A percentile compares a stretch with the other conserved stretches of the same genome.
These are phyloP conservation scores for Moricandia moricandioides DNA, from an alignment of 345 rosid genomes.

Conservation along the genomic window DNA sequence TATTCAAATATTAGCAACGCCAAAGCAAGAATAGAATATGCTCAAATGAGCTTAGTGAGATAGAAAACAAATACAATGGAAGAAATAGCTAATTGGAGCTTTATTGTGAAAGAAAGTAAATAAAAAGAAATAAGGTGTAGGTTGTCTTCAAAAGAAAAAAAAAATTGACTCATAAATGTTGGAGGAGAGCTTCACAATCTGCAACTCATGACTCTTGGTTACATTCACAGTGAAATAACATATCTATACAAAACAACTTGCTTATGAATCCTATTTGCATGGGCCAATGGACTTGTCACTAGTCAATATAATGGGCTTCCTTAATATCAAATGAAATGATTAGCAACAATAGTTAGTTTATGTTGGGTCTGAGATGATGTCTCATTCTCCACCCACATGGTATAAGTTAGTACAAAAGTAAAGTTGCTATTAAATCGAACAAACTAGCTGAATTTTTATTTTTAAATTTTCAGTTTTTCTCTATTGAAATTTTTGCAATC, in stretches of 20 bases:
- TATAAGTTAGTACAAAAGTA: not conserved
- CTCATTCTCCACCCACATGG: not conserved
- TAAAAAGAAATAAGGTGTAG: not conserved
- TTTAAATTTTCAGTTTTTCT: no score
- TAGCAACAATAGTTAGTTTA: not conserved
- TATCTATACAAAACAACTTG: no score
- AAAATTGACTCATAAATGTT: no score
- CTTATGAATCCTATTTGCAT: no score
- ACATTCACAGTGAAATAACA: not conserved
- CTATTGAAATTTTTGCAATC: no score
- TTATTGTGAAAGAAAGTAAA: not conserved
- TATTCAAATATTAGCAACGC: not conserved
- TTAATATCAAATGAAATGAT: no score
- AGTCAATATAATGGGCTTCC: not conserved
- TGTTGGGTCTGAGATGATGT: not conserved
- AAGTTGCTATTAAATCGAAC: not conserved
- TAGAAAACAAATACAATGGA: not conserved
- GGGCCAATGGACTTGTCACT: not conserved
- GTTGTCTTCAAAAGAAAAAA: not conserved
- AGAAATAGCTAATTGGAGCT: not conserved
- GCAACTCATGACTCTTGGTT: not conserved
- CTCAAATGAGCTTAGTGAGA: no score
- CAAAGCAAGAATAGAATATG: not conserved
- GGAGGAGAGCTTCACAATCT: no score
- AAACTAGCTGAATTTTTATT: not conserved